Evolutionary conservation across 2,329 filamentous ascomycete species (phyloP).

Genomic region (Xylariomycetidae sp.): DNA sequence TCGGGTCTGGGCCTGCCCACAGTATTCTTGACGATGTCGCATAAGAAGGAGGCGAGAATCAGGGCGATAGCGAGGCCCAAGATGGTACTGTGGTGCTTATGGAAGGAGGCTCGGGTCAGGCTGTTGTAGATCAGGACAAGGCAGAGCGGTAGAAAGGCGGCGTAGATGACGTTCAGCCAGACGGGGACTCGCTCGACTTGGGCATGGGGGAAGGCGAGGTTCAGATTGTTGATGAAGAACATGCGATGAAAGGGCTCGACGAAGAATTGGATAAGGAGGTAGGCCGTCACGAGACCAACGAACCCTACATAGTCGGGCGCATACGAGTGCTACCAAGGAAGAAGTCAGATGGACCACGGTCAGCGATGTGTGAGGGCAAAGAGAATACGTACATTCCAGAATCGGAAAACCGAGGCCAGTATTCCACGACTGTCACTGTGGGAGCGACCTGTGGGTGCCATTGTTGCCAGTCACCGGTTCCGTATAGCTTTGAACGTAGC

Average conservation of each 20-base stretch:
- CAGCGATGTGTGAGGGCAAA: too few relatives aligned
- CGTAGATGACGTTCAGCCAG: slow-evolving; percentile 74
- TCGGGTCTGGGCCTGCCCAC: slow-evolving; percentile 69
- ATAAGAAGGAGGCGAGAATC: slow-evolving; percentile 74
- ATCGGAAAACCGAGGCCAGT: slow-evolving; percentile 32
- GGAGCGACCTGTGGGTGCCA: slow-evolving; percentile 30
- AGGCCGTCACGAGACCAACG: slow-evolving; percentile 61
- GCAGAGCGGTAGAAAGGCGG: slow-evolving; percentile 65
- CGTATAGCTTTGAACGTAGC: slow-evolving; percentile 30
- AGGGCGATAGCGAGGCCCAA: slow-evolving; percentile 76
- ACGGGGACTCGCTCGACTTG: slow-evolving; percentile 78
- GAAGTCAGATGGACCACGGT: too few relatives aligned
- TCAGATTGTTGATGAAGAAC: slow-evolving; percentile 82
- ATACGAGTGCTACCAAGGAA: slow-evolving; percentile 63
- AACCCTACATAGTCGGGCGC: slow-evolving; percentile 85
- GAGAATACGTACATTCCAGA: slow-evolving; percentile 41
- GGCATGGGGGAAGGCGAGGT: slow-evolving; percentile 84
- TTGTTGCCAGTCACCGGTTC: slow-evolving; percentile 39
- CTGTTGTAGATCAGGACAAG: slow-evolving; percentile 64
- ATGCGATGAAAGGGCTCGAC: slow-evolving; percentile 89
- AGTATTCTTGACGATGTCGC: slow-evolving; percentile 86
- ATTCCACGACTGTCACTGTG: slow-evolving; percentile 18
- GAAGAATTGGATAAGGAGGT: slow-evolving; percentile 62
- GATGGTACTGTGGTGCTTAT: slow-evolving; percentile 82
- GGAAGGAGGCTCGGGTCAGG: slow-evolving; percentile 55